A percentile compares a stretch with the other conserved stretches of the same genome.
Evolutionary conservation across 2,329 filamentous ascomycete genomes (phyloP).

Genomic region (Paraphoma sp.): DNA sequence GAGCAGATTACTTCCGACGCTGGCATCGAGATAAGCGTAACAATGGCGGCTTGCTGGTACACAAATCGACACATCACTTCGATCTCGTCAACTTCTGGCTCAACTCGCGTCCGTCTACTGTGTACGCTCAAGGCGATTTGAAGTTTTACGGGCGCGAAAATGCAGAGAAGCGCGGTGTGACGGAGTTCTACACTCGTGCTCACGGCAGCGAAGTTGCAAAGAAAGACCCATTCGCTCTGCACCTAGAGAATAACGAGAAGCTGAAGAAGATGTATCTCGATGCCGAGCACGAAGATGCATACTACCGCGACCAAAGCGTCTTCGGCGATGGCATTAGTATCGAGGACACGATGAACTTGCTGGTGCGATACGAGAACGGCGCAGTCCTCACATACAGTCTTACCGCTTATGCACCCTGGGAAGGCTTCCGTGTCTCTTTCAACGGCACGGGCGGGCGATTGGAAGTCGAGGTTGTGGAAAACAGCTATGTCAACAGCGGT

Average conservation of each 20-base stretch:
- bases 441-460: slow-evolving; percentile 66
- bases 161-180: slow-evolving; percentile 62
- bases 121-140: slow-evolving; percentile 65
- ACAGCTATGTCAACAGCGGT: slow-evolving; percentile 65
- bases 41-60: slow-evolving; percentile 65
- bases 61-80: slow-evolving; percentile 70
- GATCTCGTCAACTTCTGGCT: slow-evolving; percentile 71
- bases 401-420: slow-evolving; percentile 68
- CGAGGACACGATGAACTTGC: slow-evolving; percentile 68
- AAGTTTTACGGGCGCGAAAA: slow-evolving; percentile 69
- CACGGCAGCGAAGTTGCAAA: slow-evolving; percentile 60
- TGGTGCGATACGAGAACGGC: slow-evolving; percentile 64
- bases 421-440: slow-evolving; percentile 65
- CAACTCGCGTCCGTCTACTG: slow-evolving; percentile 60
- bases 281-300: slow-evolving; percentile 68
- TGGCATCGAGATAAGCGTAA: slow-evolving; percentile 69
- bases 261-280: slow-evolving; percentile 67
- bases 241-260: slow-evolving; percentile 60
- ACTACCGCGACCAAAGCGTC: slow-evolving; percentile 67
- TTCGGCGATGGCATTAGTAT: slow-evolving; percentile 70
- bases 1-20: slow-evolving; percentile 68
- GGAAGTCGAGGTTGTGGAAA: slow-evolving; percentile 68
- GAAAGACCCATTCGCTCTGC: slow-evolving; percentile 65
- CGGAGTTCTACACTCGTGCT: slow-evolving; percentile 59
- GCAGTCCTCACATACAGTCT: slow-evolving; percentile 66